Evolutionary conservation across 83 land plant species (phyloP).

Genomic region (Thuja plicata): DNA sequence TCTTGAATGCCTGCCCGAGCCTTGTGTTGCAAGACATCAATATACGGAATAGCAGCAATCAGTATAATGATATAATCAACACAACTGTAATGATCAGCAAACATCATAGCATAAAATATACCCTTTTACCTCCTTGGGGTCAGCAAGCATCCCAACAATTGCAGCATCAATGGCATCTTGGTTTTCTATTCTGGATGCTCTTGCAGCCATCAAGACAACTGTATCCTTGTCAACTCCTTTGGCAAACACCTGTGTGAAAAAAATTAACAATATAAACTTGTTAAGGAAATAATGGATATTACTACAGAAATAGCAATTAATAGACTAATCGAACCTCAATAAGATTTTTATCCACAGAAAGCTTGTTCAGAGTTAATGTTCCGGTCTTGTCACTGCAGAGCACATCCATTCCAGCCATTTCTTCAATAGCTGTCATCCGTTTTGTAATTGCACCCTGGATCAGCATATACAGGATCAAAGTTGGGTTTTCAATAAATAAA

Average conservation of each 20-base stretch:
- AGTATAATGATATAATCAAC: neutral
- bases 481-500: neutral
- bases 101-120: neutral
- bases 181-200: slow-evolving; percentile 65
- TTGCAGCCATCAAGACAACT: slow-evolving; percentile 46
- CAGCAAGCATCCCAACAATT: slow-evolving; percentile 56
- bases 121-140: slow-evolving; percentile 51
- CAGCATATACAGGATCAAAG: neutral
- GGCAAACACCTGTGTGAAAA: slow-evolving; percentile 29
- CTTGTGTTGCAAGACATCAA: slow-evolving; percentile 11
- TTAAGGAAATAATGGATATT: neutral
- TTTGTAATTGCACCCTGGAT: slow-evolving; percentile 76
- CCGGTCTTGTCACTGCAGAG: slow-evolving; percentile 84
- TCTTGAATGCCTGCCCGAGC: slow-evolving; percentile 79
- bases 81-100: neutral
- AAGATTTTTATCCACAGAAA: slow-evolving; percentile 58
- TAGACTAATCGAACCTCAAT: slow-evolving; percentile 35
- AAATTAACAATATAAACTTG: neutral
- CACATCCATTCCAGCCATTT: slow-evolving; percentile 85
- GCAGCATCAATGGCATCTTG: slow-evolving; percentile 72
- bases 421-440: slow-evolving; percentile 85
- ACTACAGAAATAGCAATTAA: neutral
- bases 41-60: neutral
- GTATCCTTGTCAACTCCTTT: slow-evolving; percentile 48
- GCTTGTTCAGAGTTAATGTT: slow-evolving; percentile 71